These are phyloP conservation scores for Xylaria sp. DNA, from an alignment of 2,329 filamentous ascomycete species.

Conservation along the genomic window DNA sequence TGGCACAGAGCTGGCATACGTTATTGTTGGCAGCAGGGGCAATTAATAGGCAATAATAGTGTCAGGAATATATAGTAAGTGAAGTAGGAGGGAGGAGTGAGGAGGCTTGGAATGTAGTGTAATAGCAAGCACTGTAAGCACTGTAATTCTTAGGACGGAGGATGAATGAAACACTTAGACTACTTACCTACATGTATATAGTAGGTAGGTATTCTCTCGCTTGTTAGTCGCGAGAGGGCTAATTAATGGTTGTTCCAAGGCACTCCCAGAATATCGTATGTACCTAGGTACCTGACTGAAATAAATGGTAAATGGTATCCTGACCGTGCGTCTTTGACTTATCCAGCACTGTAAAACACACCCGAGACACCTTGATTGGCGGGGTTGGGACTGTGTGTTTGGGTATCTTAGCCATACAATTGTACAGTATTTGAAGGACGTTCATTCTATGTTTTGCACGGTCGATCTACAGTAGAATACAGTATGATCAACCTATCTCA, in stretches of 20 bases:
- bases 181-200: too few relatives aligned
- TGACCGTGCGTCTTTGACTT: conserved; percentile 5
- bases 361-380: too few relatives aligned
- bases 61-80: background rate
- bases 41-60: background rate
- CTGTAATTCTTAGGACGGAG: background rate
- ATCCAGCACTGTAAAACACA: conserved; percentile 15
- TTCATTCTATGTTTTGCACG: background rate
- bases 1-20: conserved; percentile 22
- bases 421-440: background rate
- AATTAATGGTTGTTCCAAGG: conserved; percentile 20
- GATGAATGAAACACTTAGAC: background rate
- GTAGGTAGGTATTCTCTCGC: too few relatives aligned
- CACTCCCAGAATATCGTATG: conserved; percentile 2
- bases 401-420: background rate
- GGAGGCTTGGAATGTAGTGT: conserved; percentile 11
- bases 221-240: background rate
- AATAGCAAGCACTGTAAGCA: background rate
- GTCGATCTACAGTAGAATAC: background rate
- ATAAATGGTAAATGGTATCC: conserved; percentile 2
- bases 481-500: background rate
- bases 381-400: conserved; percentile 4
- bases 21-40: background rate
- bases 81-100: background rate
- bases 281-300: background rate